Evolutionary conservation across 129 eudicot genomes (phyloP).

Genomic region (Lactuca saligna): DNA sequence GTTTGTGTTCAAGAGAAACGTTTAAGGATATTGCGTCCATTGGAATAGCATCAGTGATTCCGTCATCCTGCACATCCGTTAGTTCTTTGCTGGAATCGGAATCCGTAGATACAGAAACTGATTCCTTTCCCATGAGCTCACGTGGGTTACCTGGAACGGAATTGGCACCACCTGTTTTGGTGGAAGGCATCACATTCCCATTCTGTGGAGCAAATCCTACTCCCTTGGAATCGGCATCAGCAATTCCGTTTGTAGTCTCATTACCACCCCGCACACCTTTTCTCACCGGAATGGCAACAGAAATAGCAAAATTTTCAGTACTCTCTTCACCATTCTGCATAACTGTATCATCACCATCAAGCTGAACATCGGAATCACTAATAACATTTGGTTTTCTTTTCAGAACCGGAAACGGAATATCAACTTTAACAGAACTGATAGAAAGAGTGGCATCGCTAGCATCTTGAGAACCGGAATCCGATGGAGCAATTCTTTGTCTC

Average conservation of each 20-base stretch:
- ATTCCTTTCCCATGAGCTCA: neutral
- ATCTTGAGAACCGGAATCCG: conserved; percentile 30
- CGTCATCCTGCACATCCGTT: conserved; percentile 1
- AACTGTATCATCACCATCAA: conserved; percentile 24
- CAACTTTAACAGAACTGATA: conserved; percentile 26
- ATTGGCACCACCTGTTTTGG: neutral
- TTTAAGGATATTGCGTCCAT: neutral
- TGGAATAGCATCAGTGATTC: neutral
- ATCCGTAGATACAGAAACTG: conserved; percentile 14
- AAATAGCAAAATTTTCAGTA: neutral
- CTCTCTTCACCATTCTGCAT: conserved; percentile 1
- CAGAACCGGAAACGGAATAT: conserved; percentile 15
- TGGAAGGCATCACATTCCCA: neutral
- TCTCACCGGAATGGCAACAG: neutral
- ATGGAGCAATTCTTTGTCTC: conserved; percentile 18
- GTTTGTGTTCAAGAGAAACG: neutral
- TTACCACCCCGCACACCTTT: conserved; percentile 6
- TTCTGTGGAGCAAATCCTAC: conserved; percentile 15
- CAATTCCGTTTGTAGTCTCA: neutral
- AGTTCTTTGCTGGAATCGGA: conserved; percentile 13
- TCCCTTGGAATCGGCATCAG: conserved; percentile 17
- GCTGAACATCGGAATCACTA: conserved; percentile 2
- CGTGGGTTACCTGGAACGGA: too few relatives aligned
- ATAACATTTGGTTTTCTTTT: neutral
- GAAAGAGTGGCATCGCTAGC: conserved; percentile 24